Evolutionary conservation across 352 stramenopile species (phyloP), one percentile per base, ranked within the genome.

Genomic region (Phytophthora citricola): DNA sequence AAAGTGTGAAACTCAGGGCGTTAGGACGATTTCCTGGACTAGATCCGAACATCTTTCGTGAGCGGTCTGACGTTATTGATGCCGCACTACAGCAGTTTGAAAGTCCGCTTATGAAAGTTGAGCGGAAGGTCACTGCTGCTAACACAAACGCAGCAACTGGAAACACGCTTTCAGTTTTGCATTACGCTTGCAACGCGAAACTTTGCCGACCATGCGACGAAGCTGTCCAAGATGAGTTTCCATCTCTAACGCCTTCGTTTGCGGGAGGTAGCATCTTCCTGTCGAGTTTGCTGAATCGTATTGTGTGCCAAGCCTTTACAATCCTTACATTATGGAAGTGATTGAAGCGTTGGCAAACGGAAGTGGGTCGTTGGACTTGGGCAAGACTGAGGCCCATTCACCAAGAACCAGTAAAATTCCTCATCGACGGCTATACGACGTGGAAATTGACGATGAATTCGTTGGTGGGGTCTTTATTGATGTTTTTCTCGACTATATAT

Each of bases 231-330:
- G 71, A 85, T 22, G 78, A 89, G 31, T 65, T 82, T 29, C 79
- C 84, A 22, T 90, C 71, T 40, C 66, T 93, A 2, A 67, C 82
- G 0, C 80, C 80, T 9, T 73, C 79, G 2, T 90, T 87, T 47
- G 84, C 84, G 7, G 66, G 75, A 3, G 82, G 84, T 12, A 76
- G 71, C 11, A 69, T 91, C 17, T 78, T 93, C 40, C 34, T 93
- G 6, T 81, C 65, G 0, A 89, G 69, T 36, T 63, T 87, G 9
- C 53, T 93, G 12, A 84, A 93, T 63, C 76, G 81, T 17, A 79
- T 90, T 45, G 57, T 90, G 10, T 93, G 83, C 41, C 85, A 93
- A 46, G 76, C 79, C n/a, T 93, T 46, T 93, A 87, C 66, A 93
- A 93, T 22, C 85, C 85, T 10, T 93, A 91, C 58, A 87, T 91